Percentiles rank a stretch among this genome's conserved stretches.
phyloP scores from a whole-genome alignment of 2,329 filamentous ascomycete species.

The Aplosporella prunicola region DNA sequence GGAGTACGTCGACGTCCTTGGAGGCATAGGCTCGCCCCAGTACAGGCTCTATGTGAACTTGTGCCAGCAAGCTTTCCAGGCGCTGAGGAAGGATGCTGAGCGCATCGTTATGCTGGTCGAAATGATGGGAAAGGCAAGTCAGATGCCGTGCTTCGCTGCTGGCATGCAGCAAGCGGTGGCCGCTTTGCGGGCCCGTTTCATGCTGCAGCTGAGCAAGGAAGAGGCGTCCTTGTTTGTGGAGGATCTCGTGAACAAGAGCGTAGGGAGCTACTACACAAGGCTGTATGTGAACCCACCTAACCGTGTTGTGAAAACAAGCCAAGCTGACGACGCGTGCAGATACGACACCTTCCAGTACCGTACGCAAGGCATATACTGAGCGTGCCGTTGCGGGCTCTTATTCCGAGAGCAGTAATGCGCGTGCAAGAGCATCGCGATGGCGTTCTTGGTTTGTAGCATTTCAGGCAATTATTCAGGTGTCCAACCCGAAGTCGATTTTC shows the following conservation, averaged over 20 bases:
- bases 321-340: constrained; percentile 33
- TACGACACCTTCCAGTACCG: constrained; percentile 83
- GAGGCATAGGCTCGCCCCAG: constrained; percentile 58
- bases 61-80: constrained; percentile 79
- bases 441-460: constrained; percentile 5
- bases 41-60: constrained; percentile 68
- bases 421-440: constrained; percentile 7
- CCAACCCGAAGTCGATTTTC: too few relatives aligned
- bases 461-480: too few relatives aligned
- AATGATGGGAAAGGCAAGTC: constrained; percentile 74
- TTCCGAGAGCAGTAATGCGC: too few relatives aligned
- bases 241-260: constrained; percentile 69
- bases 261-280: constrained; percentile 80
- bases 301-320: neutral
- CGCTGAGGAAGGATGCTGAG: constrained; percentile 67
- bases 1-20: constrained; percentile 76
- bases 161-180: constrained; percentile 63
- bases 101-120: constrained; percentile 72
- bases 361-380: constrained; percentile 76
- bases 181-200: constrained; percentile 63
- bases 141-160: constrained; percentile 74
- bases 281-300: constrained; percentile 53
- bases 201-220: constrained; percentile 71
- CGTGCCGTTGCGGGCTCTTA: too few relatives aligned
- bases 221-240: constrained; percentile 77